Evolutionary conservation across 2,329 filamentous ascomycete species (phyloP).

Genomic region (Ascochyta koolunga): DNA sequence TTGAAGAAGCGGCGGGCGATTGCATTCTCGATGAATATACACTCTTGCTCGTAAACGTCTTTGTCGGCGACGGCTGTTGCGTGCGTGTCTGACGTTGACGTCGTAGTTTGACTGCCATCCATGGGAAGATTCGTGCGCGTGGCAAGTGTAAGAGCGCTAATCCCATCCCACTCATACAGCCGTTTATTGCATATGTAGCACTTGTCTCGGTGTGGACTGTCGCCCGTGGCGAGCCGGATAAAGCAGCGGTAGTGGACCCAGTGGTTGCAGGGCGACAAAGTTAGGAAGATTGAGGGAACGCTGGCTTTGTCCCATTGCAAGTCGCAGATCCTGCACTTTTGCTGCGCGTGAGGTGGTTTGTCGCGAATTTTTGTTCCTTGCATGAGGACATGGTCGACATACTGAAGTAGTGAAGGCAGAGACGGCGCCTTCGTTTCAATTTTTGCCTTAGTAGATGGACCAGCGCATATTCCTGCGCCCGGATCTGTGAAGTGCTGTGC

Average conservation of each 20-base stretch:
- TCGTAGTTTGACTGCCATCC: neutral
- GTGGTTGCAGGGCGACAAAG: constrained; percentile 29
- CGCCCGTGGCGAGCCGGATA: constrained; percentile 11
- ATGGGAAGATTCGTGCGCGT: constrained; percentile 24
- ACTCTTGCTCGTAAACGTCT: constrained; percentile 21
- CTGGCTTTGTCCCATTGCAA: constrained; percentile 9
- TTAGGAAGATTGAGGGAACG: constrained; percentile 21
- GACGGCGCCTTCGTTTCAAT: neutral
- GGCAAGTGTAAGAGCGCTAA: constrained; percentile 26
- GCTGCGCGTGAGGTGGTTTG: constrained; percentile 3
- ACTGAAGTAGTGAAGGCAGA: constrained; percentile 29
- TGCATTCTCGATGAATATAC: constrained; percentile 13
- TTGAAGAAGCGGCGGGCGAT: constrained; percentile 13
- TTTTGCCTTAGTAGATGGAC: neutral
- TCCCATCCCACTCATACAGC: constrained; percentile 32
- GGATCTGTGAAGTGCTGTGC: neutral
- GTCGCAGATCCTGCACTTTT: constrained; percentile 19
- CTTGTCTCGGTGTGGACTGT: constrained; percentile 1
- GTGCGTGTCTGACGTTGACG: neutral
- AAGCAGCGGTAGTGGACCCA: constrained; percentile 37
- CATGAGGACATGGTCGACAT: constrained; percentile 29
- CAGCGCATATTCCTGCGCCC: too few species aligned
- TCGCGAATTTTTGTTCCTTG: constrained; percentile 13
- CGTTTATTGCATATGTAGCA: constrained; percentile 21
- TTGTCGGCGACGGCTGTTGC: neutral